phyloP scores from a whole-genome alignment of 345 rosid species.

The Sonneratia alba region DNA sequence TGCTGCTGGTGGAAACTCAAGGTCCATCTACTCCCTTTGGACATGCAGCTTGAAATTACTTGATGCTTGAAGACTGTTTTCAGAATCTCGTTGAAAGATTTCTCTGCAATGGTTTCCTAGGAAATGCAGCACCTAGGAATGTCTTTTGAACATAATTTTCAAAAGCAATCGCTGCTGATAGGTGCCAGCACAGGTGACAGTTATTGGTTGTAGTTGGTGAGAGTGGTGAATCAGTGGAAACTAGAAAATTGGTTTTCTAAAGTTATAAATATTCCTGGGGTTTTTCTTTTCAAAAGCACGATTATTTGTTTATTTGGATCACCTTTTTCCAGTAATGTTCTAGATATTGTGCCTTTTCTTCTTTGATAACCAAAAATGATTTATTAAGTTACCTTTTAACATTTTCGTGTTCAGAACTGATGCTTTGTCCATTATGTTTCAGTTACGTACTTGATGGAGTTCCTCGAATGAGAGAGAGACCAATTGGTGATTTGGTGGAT shows the following conservation, averaged over 20 bases:
- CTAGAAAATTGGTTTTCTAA: neutral
- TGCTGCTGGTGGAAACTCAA: conserved; percentile 84
- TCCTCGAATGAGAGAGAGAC: conserved; percentile 96
- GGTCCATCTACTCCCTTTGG: conserved; percentile 23
- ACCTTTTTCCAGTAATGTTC: too few relatives aligned
- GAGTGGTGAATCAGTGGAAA: neutral
- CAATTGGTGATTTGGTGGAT: conserved; percentile 75
- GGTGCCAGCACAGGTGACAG: neutral
- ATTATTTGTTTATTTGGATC: neutral
- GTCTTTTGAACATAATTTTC: neutral
- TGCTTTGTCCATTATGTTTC: conserved; percentile 7
- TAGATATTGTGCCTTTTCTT: neutral
- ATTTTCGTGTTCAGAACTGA: neutral
- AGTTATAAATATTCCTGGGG: neutral
- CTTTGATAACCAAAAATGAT: neutral
- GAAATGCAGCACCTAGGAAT: neutral
- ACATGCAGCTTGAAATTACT: neutral
- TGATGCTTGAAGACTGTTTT: neutral
- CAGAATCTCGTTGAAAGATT: neutral
- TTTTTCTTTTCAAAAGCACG: neutral
- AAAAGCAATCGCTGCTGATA: neutral
- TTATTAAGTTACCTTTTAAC: neutral
- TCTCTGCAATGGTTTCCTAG: neutral
- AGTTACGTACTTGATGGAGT: conserved; percentile 94
- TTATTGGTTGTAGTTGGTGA: neutral